Conservation (phyloP, 2,329 filamentous ascomycete species). For the Epichloe festucae region DNA sequence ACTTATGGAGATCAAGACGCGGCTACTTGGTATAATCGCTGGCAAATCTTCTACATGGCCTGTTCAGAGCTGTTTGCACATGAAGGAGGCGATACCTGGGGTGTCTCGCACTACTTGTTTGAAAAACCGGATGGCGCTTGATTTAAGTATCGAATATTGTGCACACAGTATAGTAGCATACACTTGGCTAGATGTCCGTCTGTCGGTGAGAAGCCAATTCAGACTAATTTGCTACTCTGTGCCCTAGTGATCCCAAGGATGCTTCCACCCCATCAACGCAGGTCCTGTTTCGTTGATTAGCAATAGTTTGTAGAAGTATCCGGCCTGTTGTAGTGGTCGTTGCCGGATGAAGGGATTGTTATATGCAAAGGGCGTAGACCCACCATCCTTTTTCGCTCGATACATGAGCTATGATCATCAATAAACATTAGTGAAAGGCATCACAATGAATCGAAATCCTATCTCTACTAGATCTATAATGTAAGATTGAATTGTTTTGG, state of each 20-base stretch:
- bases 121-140: conserved; percentile 33
- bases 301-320: neutral
- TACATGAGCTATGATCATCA: conserved; percentile 63
- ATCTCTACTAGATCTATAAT: neutral
- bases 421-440: neutral
- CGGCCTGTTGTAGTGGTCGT: neutral
- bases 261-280: conserved; percentile 81
- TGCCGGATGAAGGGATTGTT: neutral
- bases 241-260: conserved; percentile 84
- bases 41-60: conserved; percentile 62
- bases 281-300: conserved; percentile 33
- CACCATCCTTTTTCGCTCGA: conserved; percentile 88
- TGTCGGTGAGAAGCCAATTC: neutral
- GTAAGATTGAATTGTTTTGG: neutral
- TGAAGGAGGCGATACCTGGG: conserved; percentile 53
- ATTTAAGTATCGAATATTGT: neutral
- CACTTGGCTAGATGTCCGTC: neutral
- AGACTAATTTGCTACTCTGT: too few species aligned
- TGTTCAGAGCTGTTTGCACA: conserved; percentile 58
- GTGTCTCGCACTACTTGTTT: conserved; percentile 54
- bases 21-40: conserved; percentile 52
- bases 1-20: conserved; percentile 51
- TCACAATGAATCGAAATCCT: too few species aligned
- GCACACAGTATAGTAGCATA: neutral
- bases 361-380: conserved; percentile 5